Evolutionary conservation across 2,329 filamentous ascomycete species (phyloP).

Genomic region (Pseudogymnoascus sp.): DNA sequence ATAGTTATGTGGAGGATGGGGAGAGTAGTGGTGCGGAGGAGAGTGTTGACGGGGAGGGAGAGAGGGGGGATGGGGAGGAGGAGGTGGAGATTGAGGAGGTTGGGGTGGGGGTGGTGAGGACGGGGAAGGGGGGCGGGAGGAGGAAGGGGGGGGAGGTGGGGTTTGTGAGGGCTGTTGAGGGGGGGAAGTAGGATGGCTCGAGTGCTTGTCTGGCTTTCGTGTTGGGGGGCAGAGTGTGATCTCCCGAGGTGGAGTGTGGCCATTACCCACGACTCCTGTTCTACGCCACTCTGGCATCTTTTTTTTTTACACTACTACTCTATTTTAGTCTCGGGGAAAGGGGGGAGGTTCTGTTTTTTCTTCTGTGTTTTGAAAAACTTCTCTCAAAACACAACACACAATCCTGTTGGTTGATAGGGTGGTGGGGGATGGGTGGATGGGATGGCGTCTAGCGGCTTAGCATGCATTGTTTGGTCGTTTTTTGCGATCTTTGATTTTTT

Average conservation of each 20-base stretch:
- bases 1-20: conserved; percentile 60
- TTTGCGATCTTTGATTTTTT: neutral
- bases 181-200: neutral
- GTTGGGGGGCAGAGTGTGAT: neutral
- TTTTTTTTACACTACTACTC: neutral
- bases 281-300: neutral
- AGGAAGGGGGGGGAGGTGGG: neutral
- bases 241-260: neutral
- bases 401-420: neutral
- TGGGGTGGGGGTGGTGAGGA: conserved; percentile 38
- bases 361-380: neutral
- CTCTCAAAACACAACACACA: too few species aligned
- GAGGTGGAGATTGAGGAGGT: conserved; percentile 57
- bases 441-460: neutral
- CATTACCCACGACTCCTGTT: neutral
- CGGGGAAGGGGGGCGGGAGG: conserved; percentile 13
- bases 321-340: neutral
- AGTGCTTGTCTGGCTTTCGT: neutral
- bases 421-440: neutral
- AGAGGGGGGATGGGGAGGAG: conserved; percentile 47
- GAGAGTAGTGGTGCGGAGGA: conserved; percentile 40
- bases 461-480: neutral
- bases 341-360: neutral
- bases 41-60: conserved; percentile 51
- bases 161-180: neutral